Base-by-base conservation (phyloP, 257 asterid species). In the Solanum boliviense region DNA sequence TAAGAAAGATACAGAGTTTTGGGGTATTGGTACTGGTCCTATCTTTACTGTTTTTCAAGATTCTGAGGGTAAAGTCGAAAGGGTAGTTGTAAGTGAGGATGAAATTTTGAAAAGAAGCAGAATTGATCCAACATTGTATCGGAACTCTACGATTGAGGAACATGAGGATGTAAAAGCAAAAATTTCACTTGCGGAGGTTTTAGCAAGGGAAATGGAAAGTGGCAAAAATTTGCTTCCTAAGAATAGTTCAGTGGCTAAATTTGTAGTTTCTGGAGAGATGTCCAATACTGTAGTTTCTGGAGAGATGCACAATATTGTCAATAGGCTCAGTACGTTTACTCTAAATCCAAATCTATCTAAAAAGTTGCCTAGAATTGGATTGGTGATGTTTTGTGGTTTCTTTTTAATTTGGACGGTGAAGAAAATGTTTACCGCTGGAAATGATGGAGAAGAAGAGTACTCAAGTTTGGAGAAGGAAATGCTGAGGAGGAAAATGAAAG, bases 11-110 rank as follows among this genome's bases (percentile, higher is more conserved):
- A 79, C 94, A 0, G 94, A 95, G 70, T 92, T 92, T 88, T 96
- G 99, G 99, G 99, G 99, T 46, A 87, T 94, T 88, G 99, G 99
- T 23, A 91, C 90, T 85, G 94, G 94, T 71, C 93, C 94, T 86
- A 92, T 97, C 36, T 97, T 97, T 91, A 94, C 93, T 85, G 86
- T 95, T 84, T 93, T 58, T 87, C 93, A 90, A 88, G 93, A 95
- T 92, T 90, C 91, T 86, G 92, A 93, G 76, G 96, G 95, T 89
- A 92, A 91, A 87, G 95, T 94, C 81, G 92, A 93, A 70, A 91
- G 94, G 87, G 99, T 95, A 48, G 94, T 84, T 21, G 98, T 97
- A 88, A 90, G 94, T 81, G 98, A 95, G 91, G 98, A 97, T 89
- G 99, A 96, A 88, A 95, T 97, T 68, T 32, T 91, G 86, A 91